Base-by-base conservation (phyloP, 176 grass and related monocot genomes). In the Cymbopogon citratus region DNA sequence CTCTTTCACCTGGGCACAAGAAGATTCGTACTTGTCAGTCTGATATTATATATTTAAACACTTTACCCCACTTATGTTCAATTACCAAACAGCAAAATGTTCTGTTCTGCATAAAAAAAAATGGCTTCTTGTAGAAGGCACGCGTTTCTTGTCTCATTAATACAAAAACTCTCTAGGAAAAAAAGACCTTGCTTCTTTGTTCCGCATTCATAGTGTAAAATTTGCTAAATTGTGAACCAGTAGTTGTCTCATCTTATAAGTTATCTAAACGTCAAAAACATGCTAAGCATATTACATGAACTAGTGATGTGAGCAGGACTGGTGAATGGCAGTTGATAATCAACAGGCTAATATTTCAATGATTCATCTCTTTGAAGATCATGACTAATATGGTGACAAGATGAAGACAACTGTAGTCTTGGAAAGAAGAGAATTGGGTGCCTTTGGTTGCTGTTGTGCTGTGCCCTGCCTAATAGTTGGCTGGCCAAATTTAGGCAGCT, bases 1-100 rank as follows among this genome's bases (percentile, higher is more conserved):
- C 81, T 99, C 96, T n/a, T 92, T 86, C 64, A 99, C 96, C 96
- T 98, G 87, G 9, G 35, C 24, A 87, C 26, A 81, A 39, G 10
- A 31, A 41, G 6, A 21, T 59, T 64, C 7, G 31, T 54, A 5
- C 4, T 46, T 23, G 43, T 36, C 11, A 89, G 21, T 44, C 64
- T 35, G 0, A 27, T 27, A 56, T 10, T 56, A 23, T 24, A 23
- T 57, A 57, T 56, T 56, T 4, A 23, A 23, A 57, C 8, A 5
- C 1, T 68, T 68, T 25, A 68, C 5, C 2, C 27, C 11, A 44
- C 15, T 49, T 23, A 5, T 68, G 39, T 23, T 9, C 39, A 28
- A 33, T 33, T 27, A 46, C 28, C 26, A 66, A 74, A 65, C 41
- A 51, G 6, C 3, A 2, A 29, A 3, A 0, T 48, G 12, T 46